phyloP scores from a whole-genome alignment of 2,329 filamentous ascomycete species.

The Colletotrichum tofieldiae region DNA sequence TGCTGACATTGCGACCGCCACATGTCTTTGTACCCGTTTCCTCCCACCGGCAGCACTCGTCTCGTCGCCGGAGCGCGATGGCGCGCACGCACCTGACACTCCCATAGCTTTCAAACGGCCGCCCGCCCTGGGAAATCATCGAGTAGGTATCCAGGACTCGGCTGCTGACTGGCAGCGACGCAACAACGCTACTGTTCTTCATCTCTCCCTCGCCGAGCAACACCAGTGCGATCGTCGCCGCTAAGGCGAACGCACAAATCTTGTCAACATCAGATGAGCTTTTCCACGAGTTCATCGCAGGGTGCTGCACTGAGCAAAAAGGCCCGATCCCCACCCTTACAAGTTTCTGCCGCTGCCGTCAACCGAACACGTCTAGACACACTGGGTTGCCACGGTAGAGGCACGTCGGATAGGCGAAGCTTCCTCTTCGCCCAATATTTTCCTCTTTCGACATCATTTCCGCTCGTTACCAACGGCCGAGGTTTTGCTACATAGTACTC shows the following conservation, averaged over 20 bases:
- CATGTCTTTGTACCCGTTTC: neutral
- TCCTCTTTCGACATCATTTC: neutral
- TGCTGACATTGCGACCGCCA: neutral
- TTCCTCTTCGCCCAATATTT: neutral
- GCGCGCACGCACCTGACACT: neutral
- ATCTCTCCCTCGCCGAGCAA: neutral
- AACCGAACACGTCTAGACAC: neutral
- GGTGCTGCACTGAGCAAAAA: neutral
- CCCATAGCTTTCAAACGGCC: neutral
- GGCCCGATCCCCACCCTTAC: neutral
- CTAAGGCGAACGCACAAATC: constrained; percentile 31
- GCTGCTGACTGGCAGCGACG: neutral
- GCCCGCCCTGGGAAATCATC: neutral
- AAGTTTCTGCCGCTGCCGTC: neutral
- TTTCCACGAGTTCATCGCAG: constrained; percentile 25
- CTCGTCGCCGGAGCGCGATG: constrained; percentile 9
- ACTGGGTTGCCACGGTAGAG: neutral
- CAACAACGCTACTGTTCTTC: neutral
- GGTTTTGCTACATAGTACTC: neutral
- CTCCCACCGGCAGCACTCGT: constrained; percentile 24
- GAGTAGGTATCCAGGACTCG: neutral
- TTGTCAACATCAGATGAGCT: constrained; percentile 27
- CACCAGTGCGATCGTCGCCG: constrained; percentile 18
- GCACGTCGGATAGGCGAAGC: neutral
- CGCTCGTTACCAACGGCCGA: neutral